Evolutionary conservation across 208 protist genomes (phyloP).

Genomic region (Leishmania gerbilli): DNA sequence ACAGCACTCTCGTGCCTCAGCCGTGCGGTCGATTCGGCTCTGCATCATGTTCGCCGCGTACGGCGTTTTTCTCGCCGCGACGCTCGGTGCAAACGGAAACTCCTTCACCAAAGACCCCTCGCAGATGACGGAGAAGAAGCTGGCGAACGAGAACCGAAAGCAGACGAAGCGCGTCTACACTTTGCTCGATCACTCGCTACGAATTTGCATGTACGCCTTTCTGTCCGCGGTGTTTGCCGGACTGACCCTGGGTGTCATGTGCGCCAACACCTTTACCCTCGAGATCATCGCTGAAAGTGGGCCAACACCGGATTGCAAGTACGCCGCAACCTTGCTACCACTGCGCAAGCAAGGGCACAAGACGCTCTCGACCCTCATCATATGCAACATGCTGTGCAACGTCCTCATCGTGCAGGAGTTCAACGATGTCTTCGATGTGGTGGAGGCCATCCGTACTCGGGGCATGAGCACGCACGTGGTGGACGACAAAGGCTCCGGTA

Average conservation of each 20-base stretch:
- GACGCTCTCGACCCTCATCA: slow-evolving; percentile 86
- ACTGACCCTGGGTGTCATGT: slow-evolving; percentile 91
- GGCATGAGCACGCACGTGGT: slow-evolving; percentile 21
- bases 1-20: slow-evolving; percentile 5
- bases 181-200: slow-evolving; percentile 59
- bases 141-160: slow-evolving; percentile 26
- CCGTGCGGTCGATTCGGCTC: slow-evolving; percentile 13
- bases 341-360: slow-evolving; percentile 80
- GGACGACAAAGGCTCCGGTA: slow-evolving; percentile 26
- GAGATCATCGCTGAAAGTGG: slow-evolving; percentile 90
- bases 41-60: slow-evolving; percentile 23
- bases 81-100: slow-evolving; percentile 10
- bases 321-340: slow-evolving; percentile 76
- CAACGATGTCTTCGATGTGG: slow-evolving; percentile 43
- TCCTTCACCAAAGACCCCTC: not conserved
- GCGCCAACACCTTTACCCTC: slow-evolving; percentile 83
- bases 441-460: slow-evolving; percentile 44
- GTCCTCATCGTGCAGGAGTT: slow-evolving; percentile 88
- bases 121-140: slow-evolving; percentile 10
- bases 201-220: slow-evolving; percentile 58
- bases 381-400: slow-evolving; percentile 90
- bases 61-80: not conserved
- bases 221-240: slow-evolving; percentile 89
- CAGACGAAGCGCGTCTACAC: slow-evolving; percentile 67
- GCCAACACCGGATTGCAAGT: slow-evolving; percentile 70